Conservation (phyloP, 495 filamentous ascomycete species). For the Stereocaulon alpinum region DNA sequence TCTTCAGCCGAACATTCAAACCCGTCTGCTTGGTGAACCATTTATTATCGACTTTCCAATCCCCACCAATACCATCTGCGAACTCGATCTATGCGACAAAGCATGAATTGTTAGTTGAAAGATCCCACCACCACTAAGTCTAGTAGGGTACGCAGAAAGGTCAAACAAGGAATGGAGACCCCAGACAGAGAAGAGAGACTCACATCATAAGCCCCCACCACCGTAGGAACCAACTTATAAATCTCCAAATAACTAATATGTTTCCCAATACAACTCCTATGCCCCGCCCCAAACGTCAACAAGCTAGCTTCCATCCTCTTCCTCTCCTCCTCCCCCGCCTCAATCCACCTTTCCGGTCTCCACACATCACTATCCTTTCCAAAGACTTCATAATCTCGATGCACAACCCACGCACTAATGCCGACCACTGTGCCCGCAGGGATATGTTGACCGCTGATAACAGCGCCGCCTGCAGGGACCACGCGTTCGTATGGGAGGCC, state of each 20-base stretch:
- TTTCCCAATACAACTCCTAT: background rate
- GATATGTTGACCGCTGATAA: constrained; percentile 31
- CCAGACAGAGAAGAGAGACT: too few species aligned
- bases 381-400: constrained; percentile 38
- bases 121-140: too few species aligned
- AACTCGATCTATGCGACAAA: background rate
- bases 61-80: background rate
- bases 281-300: background rate
- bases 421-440: constrained; percentile 40
- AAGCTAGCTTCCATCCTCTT: constrained; percentile 15
- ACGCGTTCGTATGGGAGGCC: constrained; percentile 30
- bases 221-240: background rate
- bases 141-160: too few species aligned
- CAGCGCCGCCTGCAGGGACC: constrained; percentile 27
- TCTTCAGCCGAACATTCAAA: background rate
- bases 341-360: constrained; percentile 26
- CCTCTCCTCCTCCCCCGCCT: background rate
- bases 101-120: too few species aligned
- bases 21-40: background rate
- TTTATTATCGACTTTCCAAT: background rate
- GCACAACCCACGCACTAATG: constrained; percentile 42
- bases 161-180: too few species aligned
- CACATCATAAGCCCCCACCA: background rate
- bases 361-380: constrained; percentile 25
- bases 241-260: background rate